Percentiles rank a stretch among this genome's conserved stretches.
phyloP scores from a whole-genome alignment of 1,284 basidiomycete species.

The Macrocystidia cucumis region DNA sequence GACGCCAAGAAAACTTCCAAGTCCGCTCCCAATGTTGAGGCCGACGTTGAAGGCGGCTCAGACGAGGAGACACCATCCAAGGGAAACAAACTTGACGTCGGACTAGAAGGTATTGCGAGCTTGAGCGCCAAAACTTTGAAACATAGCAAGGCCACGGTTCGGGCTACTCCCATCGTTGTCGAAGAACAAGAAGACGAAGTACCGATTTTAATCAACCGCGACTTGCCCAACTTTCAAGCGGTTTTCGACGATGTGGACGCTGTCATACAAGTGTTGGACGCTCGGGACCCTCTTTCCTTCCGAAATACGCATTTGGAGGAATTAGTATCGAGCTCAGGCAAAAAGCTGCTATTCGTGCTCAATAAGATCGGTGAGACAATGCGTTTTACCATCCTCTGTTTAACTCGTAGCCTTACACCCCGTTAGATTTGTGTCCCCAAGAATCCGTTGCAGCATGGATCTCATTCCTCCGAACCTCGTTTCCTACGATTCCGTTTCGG shows the following conservation, averaged over 20 bases:
- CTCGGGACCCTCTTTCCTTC: slow-evolving; percentile 72
- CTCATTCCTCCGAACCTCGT: slow-evolving; percentile 53
- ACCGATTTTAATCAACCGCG: slow-evolving; percentile 59
- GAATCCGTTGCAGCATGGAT: slow-evolving; percentile 81
- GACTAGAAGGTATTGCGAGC: slow-evolving; percentile 33
- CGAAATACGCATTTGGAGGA: slow-evolving; percentile 63
- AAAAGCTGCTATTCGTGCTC: slow-evolving; percentile 63
- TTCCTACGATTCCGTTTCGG: slow-evolving; percentile 79
- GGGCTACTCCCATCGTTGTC: slow-evolving; percentile 15
- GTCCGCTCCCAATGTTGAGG: slow-evolving; percentile 9
- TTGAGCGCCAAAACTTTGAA: slow-evolving; percentile 31
- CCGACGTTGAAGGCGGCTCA: slow-evolving; percentile 21
- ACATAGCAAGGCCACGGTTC: slow-evolving; percentile 23
- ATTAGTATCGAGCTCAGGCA: slow-evolving; percentile 35
- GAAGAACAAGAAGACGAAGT: slow-evolving; percentile 40
- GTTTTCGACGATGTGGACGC: slow-evolving; percentile 82
- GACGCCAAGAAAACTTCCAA: slow-evolving; percentile 44
- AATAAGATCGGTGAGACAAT: slow-evolving; percentile 77
- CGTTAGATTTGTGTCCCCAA: slow-evolving; percentile 75
- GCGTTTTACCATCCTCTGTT: slow-evolving; percentile 3
- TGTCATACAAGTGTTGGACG: slow-evolving; percentile 80
- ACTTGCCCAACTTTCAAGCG: slow-evolving; percentile 60
- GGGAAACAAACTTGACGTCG: slow-evolving; percentile 24
- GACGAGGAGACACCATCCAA: slow-evolving; percentile 22
- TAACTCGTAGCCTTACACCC: slow-evolving; percentile 6